A percentile compares a stretch with the other conserved stretches of the same genome.
phyloP scores from a whole-genome alignment of 1,139 yeast genomes.

The Lodderomyces jiufengensis region DNA sequence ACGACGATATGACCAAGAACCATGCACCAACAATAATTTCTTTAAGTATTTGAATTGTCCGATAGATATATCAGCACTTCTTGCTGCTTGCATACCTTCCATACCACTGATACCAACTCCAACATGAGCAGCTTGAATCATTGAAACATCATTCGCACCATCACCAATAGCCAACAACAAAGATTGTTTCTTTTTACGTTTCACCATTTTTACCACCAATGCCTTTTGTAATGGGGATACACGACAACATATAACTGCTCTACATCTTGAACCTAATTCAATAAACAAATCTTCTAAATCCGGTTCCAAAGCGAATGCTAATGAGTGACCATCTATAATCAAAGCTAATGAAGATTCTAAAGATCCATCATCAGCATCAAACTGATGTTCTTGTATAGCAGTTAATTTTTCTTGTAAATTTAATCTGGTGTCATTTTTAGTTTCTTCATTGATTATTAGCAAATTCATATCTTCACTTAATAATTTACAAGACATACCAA shows the following conservation, averaged over 20 bases:
- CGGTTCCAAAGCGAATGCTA: slow-evolving; percentile 78
- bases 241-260: slow-evolving; percentile 91
- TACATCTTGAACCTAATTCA: slow-evolving; percentile 80
- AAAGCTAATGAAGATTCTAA: slow-evolving; percentile 77
- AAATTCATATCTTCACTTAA: slow-evolving; percentile 95
- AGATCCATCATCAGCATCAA: slow-evolving; percentile 52
- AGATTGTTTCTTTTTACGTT: slow-evolving; percentile 50
- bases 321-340: slow-evolving; percentile 89
- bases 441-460: slow-evolving; percentile 82
- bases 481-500: slow-evolving; percentile 95
- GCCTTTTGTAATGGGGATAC: slow-evolving; percentile 98
- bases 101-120: slow-evolving; percentile 99
- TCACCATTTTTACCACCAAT: slow-evolving; percentile 87
- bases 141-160: slow-evolving; percentile 97
- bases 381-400: slow-evolving; percentile 69
- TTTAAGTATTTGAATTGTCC: slow-evolving; percentile 90
- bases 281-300: slow-evolving; percentile 77
- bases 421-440: slow-evolving; percentile 65
- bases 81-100: slow-evolving; percentile 99
- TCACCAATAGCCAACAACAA: slow-evolving; percentile 93
- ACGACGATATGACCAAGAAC: slow-evolving; percentile 96
- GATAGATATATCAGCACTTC: slow-evolving; percentile 95
- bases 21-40: slow-evolving; percentile 86
- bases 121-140: slow-evolving; percentile 97
- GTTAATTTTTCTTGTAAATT: slow-evolving; percentile 72